phyloP scores from a whole-genome alignment of 352 stramenopile species.

The Sclerospora graminicola region DNA sequence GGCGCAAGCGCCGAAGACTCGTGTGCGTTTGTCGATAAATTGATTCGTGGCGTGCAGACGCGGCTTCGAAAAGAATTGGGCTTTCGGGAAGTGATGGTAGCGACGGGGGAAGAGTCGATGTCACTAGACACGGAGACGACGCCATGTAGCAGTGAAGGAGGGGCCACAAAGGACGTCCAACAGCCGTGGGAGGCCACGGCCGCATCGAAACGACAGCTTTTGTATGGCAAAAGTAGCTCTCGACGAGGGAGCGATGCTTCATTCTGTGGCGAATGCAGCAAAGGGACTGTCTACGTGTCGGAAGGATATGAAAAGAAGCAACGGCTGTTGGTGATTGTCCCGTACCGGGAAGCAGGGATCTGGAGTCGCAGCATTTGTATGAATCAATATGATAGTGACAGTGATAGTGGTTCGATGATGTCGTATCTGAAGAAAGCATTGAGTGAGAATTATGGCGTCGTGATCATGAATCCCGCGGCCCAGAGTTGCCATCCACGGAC shows the following conservation, averaged over 20 bases:
- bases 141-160: background rate
- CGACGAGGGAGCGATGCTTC: constrained; percentile 20
- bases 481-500: constrained; percentile 60
- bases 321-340: constrained; percentile 71
- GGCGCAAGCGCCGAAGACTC: constrained; percentile 41
- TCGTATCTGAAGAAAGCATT: constrained; percentile 72
- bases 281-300: constrained; percentile 67
- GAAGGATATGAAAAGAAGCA: constrained; percentile 45
- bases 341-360: constrained; percentile 77
- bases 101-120: constrained; percentile 35
- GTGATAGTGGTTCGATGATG: constrained; percentile 70
- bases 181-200: constrained; percentile 21
- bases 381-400: constrained; percentile 40
- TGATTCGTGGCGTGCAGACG: constrained; percentile 54
- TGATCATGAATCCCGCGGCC: constrained; percentile 75
- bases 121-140: constrained; percentile 14
- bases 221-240: constrained; percentile 21
- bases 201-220: constrained; percentile 16
- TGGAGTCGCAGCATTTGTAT: constrained; percentile 82
- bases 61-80: constrained; percentile 49
- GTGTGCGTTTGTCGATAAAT: constrained; percentile 45
- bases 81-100: constrained; percentile 56
- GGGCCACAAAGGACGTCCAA: background rate
- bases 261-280: constrained; percentile 38
- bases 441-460: constrained; percentile 68